Evolutionary conservation across 2,329 filamentous ascomycete genomes (phyloP).

Genomic region (Sarocladium kiliense): DNA sequence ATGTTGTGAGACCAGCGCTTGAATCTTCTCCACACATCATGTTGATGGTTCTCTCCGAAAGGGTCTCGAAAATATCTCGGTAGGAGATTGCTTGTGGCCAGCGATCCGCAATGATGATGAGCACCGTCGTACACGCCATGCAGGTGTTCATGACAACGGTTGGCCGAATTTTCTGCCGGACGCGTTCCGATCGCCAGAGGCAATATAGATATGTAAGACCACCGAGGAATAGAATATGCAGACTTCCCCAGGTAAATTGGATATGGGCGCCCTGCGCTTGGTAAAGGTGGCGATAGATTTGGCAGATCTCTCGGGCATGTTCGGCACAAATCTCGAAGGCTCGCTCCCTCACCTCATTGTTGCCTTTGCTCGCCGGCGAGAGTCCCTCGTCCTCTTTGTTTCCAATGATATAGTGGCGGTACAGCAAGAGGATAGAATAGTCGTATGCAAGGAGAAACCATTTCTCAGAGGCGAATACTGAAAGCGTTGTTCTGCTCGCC

Average conservation of each 20-base stretch:
- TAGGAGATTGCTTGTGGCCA: slow-evolving; percentile 27
- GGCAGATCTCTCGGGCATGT: slow-evolving; percentile 23
- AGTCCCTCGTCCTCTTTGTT: background rate
- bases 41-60: slow-evolving; percentile 22
- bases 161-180: background rate
- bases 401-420: slow-evolving; percentile 22
- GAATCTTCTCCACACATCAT: slow-evolving; percentile 25
- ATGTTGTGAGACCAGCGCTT: too few relatives aligned
- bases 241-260: slow-evolving; percentile 24
- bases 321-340: slow-evolving; percentile 6
- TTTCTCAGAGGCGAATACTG: slow-evolving; percentile 28
- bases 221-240: slow-evolving; percentile 29
- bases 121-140: slow-evolving; percentile 23
- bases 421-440: slow-evolving; percentile 32
- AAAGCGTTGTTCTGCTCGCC: slow-evolving; percentile 14
- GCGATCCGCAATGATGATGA: slow-evolving; percentile 29
- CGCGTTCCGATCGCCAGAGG: slow-evolving; percentile 15
- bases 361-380: background rate
- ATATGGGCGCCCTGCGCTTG: slow-evolving; percentile 15
- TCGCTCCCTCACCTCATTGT: background rate
- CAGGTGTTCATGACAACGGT: slow-evolving; percentile 11
- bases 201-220: slow-evolving; percentile 30
- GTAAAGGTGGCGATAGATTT: slow-evolving; percentile 28
- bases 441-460: slow-evolving; percentile 34
- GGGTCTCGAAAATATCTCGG: slow-evolving; percentile 25